Evolutionary conservation across 164 flowering plant genomes (phyloP), one percentile per base, ranked within the genome.

Genomic region (Vitis rotundifolia): DNA sequence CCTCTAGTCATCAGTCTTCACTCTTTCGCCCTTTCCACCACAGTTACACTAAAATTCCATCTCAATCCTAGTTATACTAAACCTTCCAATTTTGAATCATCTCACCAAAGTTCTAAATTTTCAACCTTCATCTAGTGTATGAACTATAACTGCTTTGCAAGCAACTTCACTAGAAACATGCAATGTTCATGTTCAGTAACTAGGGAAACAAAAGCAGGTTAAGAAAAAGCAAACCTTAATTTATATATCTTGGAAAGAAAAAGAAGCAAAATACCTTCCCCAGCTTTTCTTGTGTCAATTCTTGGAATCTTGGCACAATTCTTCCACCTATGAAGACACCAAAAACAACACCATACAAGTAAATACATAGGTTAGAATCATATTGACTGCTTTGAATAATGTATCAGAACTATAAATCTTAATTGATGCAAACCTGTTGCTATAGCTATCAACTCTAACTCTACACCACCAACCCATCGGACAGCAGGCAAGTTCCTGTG

Each of bases 401-500:
- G 8, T 18, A 29, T 49, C 19, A 31, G 61, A 5, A 47, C 16
- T 15, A 54, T 66, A 9, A 54, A 64, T 44, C n/a, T 53, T 61
- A 62, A 52, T 47, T 10, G 50, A 59, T 47, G 67, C 66, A 73
- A 55, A 93, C 99, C 98, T 84, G 99, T 95, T 19, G 99, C 99
- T 60, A 95, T 95, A 37, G 99, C 99, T 70, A 95, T 93, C 65
- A 93, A 80, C 78, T 95, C 99, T 68, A 95, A 77, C 83, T 95
- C 99, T 49, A 95, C 99, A 74, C 99, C 99, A 77, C 99, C 99
- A 58, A 95, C 99, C 99, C 99, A 95, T 68, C 99, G 78, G 56
- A 95, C 98, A 59, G 99, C 99, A 75, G 99, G 99, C 80, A 95
- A 83, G 72, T 91, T 85, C 71, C 97, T 81, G 71, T 95, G 87